A percentile compares a stretch with the other conserved stretches of the same genome.
Conservation (phyloP, 2,329 filamentous ascomycete genomes). For the Colletotrichum tropicicola region DNA sequence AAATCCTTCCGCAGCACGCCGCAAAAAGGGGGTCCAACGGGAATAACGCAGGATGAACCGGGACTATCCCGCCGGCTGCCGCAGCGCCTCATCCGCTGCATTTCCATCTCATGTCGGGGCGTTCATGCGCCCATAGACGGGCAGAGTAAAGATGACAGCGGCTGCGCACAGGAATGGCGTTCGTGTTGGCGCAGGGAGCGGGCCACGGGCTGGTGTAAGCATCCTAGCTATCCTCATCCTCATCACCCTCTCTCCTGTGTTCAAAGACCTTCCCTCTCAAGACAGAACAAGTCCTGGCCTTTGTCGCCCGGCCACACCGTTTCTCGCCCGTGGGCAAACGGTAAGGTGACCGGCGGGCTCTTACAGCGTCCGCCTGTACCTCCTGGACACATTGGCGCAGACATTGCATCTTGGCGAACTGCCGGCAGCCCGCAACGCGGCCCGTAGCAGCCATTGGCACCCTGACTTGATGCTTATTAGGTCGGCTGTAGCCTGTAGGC, state of each 20-base stretch:
- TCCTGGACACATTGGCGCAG: conserved; percentile 1
- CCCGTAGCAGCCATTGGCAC: not conserved
- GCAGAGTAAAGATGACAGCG: not conserved
- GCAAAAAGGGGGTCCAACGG: not conserved
- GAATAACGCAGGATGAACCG: not conserved
- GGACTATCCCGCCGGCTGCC: not conserved
- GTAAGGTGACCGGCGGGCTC: too few relatives aligned
- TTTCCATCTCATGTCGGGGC: conserved; percentile 7
- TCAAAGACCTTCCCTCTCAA: not conserved
- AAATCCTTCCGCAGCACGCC: not conserved
- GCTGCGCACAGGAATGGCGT: not conserved
- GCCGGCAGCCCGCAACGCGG: conserved; percentile 11
- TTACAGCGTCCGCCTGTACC: conserved; percentile 8
- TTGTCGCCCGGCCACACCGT: not conserved
- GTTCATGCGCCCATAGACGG: conserved; percentile 7
- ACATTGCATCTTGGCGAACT: conserved; percentile 22
- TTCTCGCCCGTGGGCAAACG: too few relatives aligned
- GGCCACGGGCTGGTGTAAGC: not conserved
- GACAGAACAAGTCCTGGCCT: not conserved
- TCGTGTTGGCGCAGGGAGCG: conserved; percentile 8
- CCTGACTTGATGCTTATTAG: not conserved
- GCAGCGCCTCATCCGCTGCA: not conserved
- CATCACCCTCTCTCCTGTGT: not conserved
- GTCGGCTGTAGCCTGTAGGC: not conserved
- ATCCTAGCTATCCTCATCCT: not conserved